These are phyloP conservation scores for Claviceps citrina DNA, from an alignment of 2,329 filamentous ascomycete genomes.

Conservation along the genomic window DNA sequence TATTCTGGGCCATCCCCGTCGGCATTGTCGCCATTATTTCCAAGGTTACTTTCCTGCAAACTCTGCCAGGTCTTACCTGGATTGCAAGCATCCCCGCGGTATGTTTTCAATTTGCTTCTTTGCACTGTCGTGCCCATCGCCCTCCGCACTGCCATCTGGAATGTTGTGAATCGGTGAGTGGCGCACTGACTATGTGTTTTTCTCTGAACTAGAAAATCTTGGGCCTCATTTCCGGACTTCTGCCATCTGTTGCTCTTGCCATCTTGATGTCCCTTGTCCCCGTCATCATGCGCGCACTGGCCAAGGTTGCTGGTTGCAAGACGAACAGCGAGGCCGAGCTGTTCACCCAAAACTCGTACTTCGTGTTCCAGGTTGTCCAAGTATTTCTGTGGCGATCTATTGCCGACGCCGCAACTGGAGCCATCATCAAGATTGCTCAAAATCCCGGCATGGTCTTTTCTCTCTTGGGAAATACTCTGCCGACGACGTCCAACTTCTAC, in stretches of 20 bases:
- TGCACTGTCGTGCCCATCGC: no score
- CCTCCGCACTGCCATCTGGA: no score
- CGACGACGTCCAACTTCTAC: constrained; percentile 83
- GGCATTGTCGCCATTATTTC: constrained; percentile 72
- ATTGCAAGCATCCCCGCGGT: constrained; percentile 51
- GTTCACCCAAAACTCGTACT: constrained; percentile 84
- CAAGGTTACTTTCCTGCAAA: constrained; percentile 59
- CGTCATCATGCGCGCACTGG: constrained; percentile 47
- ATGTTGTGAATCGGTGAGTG: no score
- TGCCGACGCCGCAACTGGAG: constrained; percentile 59
- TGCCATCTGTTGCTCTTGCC: constrained; percentile 66
- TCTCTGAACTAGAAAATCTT: constrained; percentile 32
- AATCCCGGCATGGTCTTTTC: constrained; percentile 45
- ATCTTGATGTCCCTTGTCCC: constrained; percentile 74
- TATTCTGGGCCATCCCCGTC: constrained; percentile 72
- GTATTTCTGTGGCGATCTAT: constrained; percentile 81
- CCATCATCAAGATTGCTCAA: constrained; percentile 45
- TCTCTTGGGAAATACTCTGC: constrained; percentile 57
- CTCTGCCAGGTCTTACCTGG: constrained; percentile 56
- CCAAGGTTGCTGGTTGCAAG: constrained; percentile 64
- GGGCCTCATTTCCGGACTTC: constrained; percentile 66
- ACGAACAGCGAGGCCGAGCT: constrained; percentile 70
- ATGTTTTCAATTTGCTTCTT: constrained; percentile 3
- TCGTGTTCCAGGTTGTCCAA: constrained; percentile 80
- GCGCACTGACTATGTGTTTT: not conserved